phyloP scores from a whole-genome alignment of 305 asterid genomes.

The Fraxinus latifolia region DNA sequence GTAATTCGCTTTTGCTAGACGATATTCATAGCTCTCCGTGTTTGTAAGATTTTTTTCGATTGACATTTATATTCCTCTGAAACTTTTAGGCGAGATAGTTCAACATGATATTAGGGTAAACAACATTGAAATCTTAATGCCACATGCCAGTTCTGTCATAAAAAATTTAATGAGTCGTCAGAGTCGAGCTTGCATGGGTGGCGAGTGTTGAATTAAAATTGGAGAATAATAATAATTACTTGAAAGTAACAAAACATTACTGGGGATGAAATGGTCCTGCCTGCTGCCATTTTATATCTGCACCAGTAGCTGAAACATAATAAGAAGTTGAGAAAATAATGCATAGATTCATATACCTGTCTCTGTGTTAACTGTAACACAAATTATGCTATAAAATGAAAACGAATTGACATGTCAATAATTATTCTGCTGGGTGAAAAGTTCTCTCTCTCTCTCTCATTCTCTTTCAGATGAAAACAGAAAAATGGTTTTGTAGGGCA shows the following conservation, averaged over 20 bases:
- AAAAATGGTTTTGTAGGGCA: conserved; percentile 22
- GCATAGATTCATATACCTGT: background rate
- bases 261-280: background rate
- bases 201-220: conserved; percentile 22
- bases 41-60: background rate
- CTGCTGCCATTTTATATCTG: conserved; percentile 24
- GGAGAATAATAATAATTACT: conserved; percentile 25
- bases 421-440: background rate
- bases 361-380: conserved; percentile 17
- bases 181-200: background rate
- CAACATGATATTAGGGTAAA: background rate
- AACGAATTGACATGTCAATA: conserved; percentile 2
- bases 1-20: background rate
- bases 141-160: background rate
- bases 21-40: background rate
- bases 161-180: background rate
- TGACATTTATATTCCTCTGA: background rate
- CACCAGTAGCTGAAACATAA: conserved; percentile 23
- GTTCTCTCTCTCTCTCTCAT: background rate
- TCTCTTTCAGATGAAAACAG: background rate
- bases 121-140: background rate
- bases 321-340: conserved; percentile 24
- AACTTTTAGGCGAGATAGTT: background rate
- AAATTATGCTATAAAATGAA: conserved; percentile 2
- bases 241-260: conserved; percentile 42